phyloP scores from a whole-genome alignment of 164 flowering plant genomes.

The Platanus orientalis region DNA sequence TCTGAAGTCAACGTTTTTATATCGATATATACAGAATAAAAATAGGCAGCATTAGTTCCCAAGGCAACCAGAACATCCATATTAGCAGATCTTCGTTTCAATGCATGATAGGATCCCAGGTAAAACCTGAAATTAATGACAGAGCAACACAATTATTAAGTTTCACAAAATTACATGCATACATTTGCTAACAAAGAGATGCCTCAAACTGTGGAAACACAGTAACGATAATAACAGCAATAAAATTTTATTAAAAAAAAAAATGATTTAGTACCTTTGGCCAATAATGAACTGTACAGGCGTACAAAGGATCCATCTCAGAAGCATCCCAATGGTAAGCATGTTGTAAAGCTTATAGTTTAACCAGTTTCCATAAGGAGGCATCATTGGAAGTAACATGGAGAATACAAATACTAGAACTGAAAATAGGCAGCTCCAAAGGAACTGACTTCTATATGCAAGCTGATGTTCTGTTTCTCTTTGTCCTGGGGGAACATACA shows the following conservation, averaged over 20 bases:
- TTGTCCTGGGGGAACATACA: slow-evolving; percentile 54
- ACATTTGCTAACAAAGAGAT: not conserved
- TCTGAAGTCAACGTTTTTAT: slow-evolving; percentile 57
- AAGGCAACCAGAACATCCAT: slow-evolving; percentile 96
- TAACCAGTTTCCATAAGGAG: slow-evolving; percentile 79
- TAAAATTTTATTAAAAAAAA: too few relatives aligned
- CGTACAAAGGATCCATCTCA: slow-evolving; percentile 83
- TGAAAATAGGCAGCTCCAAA: slow-evolving; percentile 78
- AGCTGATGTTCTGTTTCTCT: slow-evolving; percentile 57
- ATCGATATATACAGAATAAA: slow-evolving; percentile 67
- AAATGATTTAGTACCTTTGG: slow-evolving; percentile 48
- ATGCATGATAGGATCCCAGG: slow-evolving; percentile 76
- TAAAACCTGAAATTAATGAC: slow-evolving; percentile 60
- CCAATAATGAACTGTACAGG: slow-evolving; percentile 92
- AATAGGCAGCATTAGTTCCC: slow-evolving; percentile 97
- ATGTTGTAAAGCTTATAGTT: slow-evolving; percentile 53
- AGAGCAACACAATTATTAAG: not conserved
- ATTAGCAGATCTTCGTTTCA: slow-evolving; percentile 72
- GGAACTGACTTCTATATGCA: slow-evolving; percentile 60
- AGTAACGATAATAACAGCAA: not conserved
- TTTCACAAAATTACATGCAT: not conserved
- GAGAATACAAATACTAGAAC: slow-evolving; percentile 73
- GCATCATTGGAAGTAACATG: slow-evolving; percentile 94
- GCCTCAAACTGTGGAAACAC: not conserved
- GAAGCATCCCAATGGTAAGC: slow-evolving; percentile 74